These are phyloP conservation scores for Mycena venus DNA, from an alignment of 768 basidiomycete species.

Conservation along the genomic window DNA sequence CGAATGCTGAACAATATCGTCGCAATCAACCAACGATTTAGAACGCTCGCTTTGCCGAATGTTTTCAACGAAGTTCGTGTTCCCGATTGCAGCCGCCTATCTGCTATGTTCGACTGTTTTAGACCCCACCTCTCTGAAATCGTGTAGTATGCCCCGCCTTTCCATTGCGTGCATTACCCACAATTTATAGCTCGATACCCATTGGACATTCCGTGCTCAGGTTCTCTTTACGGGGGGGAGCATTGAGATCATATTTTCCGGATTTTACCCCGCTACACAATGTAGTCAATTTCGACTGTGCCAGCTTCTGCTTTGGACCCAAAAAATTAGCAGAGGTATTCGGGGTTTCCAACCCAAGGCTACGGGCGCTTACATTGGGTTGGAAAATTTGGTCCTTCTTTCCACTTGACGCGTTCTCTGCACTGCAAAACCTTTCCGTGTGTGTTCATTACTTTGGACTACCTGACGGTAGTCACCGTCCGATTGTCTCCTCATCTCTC, in stretches of 20 bases:
- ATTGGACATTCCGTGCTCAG: not conserved
- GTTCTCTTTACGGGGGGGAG: too few species aligned
- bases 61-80: not conserved
- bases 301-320: not conserved
- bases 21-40: not conserved
- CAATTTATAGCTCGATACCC: not conserved
- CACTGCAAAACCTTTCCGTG: not conserved
- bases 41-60: not conserved
- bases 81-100: not conserved
- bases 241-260: too few species aligned
- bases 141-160: not conserved
- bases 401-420: constrained; percentile 6
- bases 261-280: not conserved
- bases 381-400: not conserved
- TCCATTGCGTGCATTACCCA: not conserved
- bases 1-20: not conserved
- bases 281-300: constrained; percentile 1
- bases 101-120: not conserved
- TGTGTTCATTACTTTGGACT: not conserved
- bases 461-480: not conserved
- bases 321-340: not conserved
- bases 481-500: not conserved
- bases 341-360: not conserved
- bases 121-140: not conserved
- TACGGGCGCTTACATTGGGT: constrained; percentile 7